phyloP scores from a whole-genome alignment of 2,329 filamentous ascomycete species.

The Orbilia ellipsospora region DNA sequence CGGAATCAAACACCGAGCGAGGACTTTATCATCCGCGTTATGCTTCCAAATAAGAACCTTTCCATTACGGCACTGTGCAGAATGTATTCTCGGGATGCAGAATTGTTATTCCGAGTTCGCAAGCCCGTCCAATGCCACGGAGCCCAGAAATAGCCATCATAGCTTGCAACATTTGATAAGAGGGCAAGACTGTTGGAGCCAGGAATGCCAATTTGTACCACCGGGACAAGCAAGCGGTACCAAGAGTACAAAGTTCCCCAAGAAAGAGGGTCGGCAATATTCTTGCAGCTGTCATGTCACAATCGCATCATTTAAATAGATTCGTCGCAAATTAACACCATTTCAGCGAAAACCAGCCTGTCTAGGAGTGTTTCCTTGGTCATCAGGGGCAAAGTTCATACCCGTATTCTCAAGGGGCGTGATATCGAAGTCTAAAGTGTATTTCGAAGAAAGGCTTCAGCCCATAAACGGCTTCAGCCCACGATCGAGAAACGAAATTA shows the following conservation, averaged over 20 bases:
- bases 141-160: no score
- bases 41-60: conserved; percentile 28
- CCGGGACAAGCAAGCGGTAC: conserved; percentile 16
- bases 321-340: neutral
- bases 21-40: neutral
- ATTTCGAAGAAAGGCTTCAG: no score
- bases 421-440: neutral
- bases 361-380: neutral
- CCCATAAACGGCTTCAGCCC: conserved; percentile 11
- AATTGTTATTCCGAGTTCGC: no score
- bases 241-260: conserved; percentile 24
- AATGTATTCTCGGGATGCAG: no score
- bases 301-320: conserved; percentile 23
- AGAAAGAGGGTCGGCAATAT: neutral
- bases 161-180: no score
- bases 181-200: no score
- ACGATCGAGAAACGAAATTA: conserved; percentile 10
- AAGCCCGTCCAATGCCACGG: no score
- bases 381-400: no score
- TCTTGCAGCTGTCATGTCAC: conserved; percentile 32
- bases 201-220: neutral
- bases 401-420: neutral
- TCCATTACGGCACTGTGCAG: no score
- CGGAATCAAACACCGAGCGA: no score
- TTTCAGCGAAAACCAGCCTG: no score